Conservation (phyloP, 805 yeast genomes). For the Kluyveromyces nonfermentans region DNA sequence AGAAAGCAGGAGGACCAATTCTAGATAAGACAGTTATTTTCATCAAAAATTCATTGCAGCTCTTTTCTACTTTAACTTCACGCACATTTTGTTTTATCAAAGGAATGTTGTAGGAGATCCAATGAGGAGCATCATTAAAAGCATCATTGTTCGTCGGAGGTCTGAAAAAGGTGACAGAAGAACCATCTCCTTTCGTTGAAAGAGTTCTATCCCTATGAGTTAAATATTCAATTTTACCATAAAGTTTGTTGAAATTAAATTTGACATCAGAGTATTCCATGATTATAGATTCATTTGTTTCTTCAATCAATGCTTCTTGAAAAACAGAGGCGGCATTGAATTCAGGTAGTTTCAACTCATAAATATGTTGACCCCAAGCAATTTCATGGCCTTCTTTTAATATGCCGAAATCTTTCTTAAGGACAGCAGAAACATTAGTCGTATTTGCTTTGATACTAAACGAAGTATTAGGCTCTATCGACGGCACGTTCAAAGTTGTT, state of each 20-base stretch:
- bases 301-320: background rate
- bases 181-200: background rate
- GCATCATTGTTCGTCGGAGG: conserved; percentile 2
- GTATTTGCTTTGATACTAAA: background rate
- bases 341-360: background rate
- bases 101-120: background rate
- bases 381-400: background rate
- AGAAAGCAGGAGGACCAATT: background rate
- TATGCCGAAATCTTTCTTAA: background rate
- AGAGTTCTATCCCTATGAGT: background rate
- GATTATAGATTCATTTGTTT: background rate
- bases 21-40: background rate
- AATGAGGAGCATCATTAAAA: background rate
- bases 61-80: background rate
- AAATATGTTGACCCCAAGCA: background rate
- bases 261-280: background rate
- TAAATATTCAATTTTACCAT: background rate
- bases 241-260: background rate
- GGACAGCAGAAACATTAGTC: background rate
- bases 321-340: background rate
- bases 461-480: background rate
- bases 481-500: background rate
- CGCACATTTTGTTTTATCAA: background rate
- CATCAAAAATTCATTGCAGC: background rate
- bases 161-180: background rate